These are phyloP conservation scores for Knoxia roxburghii DNA, from an alignment of 257 asterid genomes.

Conservation along the genomic window DNA sequence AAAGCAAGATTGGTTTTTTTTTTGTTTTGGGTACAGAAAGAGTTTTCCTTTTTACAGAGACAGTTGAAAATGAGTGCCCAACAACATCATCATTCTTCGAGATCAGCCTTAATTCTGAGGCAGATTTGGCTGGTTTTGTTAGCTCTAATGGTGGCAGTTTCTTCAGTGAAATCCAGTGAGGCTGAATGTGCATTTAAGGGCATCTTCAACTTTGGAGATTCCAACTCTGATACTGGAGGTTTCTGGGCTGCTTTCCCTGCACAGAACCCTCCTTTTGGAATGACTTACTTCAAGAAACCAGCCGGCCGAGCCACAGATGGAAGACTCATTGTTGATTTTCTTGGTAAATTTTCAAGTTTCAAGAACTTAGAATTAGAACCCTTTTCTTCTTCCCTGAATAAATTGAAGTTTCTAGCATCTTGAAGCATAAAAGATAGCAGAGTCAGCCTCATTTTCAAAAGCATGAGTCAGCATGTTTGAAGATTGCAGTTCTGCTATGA, in stretches of 20 bases:
- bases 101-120: slow-evolving; percentile 13
- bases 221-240: slow-evolving; percentile 76
- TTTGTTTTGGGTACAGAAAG: too few species aligned
- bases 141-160: slow-evolving; percentile 17
- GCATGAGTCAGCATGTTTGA: neutral
- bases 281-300: slow-evolving; percentile 73
- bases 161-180: slow-evolving; percentile 16
- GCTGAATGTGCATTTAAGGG: slow-evolving; percentile 53
- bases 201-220: slow-evolving; percentile 77
- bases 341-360: slow-evolving; percentile 39
- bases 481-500: too few species aligned
- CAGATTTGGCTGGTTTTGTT: slow-evolving; percentile 20
- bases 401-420: neutral
- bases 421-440: neutral
- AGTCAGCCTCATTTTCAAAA: neutral
- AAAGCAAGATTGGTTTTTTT: too few species aligned
- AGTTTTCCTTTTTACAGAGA: too few species aligned
- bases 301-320: slow-evolving; percentile 85
- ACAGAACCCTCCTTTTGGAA: slow-evolving; percentile 54
- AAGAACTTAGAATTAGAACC: neutral
- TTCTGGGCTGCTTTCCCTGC: slow-evolving; percentile 79
- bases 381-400: neutral
- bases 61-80: too few species aligned
- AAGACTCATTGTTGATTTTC: slow-evolving; percentile 64
- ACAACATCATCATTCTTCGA: slow-evolving; percentile 12